Base-by-base conservation (phyloP, 2,329 filamentous ascomycete species). In the Alternaria ventricosa region DNA sequence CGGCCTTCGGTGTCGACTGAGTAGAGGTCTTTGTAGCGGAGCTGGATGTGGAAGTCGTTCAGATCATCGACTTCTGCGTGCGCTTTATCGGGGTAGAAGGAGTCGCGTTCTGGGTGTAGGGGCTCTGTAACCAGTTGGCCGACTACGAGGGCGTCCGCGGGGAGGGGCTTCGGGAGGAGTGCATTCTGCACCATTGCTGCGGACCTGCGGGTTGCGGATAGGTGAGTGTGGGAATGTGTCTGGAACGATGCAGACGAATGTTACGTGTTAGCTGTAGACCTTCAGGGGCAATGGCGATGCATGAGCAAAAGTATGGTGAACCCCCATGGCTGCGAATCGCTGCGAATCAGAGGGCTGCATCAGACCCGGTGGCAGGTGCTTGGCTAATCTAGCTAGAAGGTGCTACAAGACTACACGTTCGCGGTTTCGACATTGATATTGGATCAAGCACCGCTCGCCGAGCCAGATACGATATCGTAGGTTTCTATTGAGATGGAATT, bases 31-130 rank as follows among this genome's bases (percentile, higher is more conserved):
- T 76, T 78, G 73, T 80, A 80, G 27, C 78, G 76, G 28, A 79
- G 74, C 62, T 80, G 76, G 59, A 80, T 80, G 67, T 79, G 75
- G 67, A 77, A 79, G 67, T 80, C 76, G 56, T 80, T 80, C 64
- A 80, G 73, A 27, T 78, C 76, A 66, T 80, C 78, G 66, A 80
- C 65, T 44, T 72, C 69, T 33, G 69, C 73, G 60, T 77, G 75
- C 20, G 77, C 74, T n/a, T 63, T 59, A 57, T 75, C 69, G 18
- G 75, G 77, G 60, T 77, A 78, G 70, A 79, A 80, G 63, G 74
- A 70, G 49, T 79, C 77, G 56, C 69, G 72, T 57, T 79, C 78
- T 65, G 78, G 78, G 61, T 79, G 75, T 12, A 80, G 71, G 23
- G 78, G 78, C 60, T 80, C 74, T 47, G 73, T 73, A 18, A 80